phyloP scores from a whole-genome alignment of 2,329 filamentous ascomycete species.

The Aschersonia sp. region DNA sequence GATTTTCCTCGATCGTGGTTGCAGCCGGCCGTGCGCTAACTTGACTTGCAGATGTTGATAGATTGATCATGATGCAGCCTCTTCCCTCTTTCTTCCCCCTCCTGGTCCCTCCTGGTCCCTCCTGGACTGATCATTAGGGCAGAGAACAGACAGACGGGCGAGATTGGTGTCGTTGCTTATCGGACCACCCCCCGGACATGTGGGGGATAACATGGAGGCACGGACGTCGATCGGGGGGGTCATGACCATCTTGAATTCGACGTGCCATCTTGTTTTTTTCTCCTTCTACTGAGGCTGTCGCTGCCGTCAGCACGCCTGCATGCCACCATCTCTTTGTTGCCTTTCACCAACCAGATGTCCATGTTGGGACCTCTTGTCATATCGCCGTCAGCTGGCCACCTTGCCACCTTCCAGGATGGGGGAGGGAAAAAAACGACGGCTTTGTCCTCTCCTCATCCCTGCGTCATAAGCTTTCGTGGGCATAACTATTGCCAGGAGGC shows the following conservation, averaged over 20 bases:
- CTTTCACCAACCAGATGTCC: too few species aligned
- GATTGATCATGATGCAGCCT: background rate
- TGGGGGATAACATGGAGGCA: background rate
- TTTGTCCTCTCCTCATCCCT: too few species aligned
- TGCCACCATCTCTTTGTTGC: background rate
- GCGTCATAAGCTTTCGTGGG: too few species aligned
- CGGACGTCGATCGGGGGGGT: background rate
- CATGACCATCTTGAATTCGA: background rate
- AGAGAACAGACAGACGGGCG: background rate
- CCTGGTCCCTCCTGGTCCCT: background rate
- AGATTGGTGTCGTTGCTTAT: background rate
- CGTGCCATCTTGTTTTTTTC: background rate
- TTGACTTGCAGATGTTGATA: background rate
- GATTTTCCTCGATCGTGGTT: background rate
- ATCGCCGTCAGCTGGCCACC: too few species aligned
- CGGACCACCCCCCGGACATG: background rate
- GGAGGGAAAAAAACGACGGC: too few species aligned
- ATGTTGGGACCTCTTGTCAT: too few species aligned
- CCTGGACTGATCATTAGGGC: too few species aligned
- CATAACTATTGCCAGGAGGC: background rate
- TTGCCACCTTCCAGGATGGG: too few species aligned
- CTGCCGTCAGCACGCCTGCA: background rate
- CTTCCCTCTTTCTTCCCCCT: background rate
- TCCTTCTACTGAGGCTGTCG: background rate
- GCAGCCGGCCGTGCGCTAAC: background rate